Conservation (phyloP, 2,329 filamentous ascomycete species). For the Fusarium multiceps region DNA sequence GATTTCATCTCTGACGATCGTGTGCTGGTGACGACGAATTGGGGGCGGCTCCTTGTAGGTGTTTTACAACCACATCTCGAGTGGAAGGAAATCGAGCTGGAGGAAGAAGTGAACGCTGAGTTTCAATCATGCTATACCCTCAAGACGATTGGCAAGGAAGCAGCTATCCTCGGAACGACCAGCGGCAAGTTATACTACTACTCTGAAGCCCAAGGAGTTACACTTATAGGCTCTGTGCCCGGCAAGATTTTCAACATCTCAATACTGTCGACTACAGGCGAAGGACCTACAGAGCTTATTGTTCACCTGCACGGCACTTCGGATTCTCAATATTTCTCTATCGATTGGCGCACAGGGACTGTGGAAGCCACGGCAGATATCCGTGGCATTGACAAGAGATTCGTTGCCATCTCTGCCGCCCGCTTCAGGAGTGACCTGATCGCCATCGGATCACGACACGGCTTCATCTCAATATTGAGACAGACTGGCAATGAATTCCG, state of each 20-base stretch:
- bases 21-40: slow-evolving; percentile 68
- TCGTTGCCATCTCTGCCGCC: slow-evolving; percentile 61
- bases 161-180: slow-evolving; percentile 62
- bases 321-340: slow-evolving; percentile 56
- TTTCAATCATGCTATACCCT: slow-evolving; percentile 62
- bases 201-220: slow-evolving; percentile 46
- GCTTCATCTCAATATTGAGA: slow-evolving; percentile 56
- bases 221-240: slow-evolving; percentile 53
- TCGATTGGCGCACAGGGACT: slow-evolving; percentile 49
- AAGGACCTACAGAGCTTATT: slow-evolving; percentile 51
- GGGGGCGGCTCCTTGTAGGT: slow-evolving; percentile 68
- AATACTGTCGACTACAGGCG: slow-evolving; percentile 46
- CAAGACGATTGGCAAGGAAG: slow-evolving; percentile 52
- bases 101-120: slow-evolving; percentile 50
- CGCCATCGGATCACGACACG: slow-evolving; percentile 64
- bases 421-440: slow-evolving; percentile 57
- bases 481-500: slow-evolving; percentile 45
- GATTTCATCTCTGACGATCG: slow-evolving; percentile 66
- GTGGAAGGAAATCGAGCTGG: slow-evolving; percentile 58
- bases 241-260: slow-evolving; percentile 65
- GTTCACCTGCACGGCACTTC: slow-evolving; percentile 60
- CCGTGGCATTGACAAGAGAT: slow-evolving; percentile 58
- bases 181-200: slow-evolving; percentile 62
- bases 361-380: slow-evolving; percentile 49
- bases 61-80: slow-evolving; percentile 47